phyloP scores from a whole-genome alignment of 805 yeast species.

The Candida ficus region DNA sequence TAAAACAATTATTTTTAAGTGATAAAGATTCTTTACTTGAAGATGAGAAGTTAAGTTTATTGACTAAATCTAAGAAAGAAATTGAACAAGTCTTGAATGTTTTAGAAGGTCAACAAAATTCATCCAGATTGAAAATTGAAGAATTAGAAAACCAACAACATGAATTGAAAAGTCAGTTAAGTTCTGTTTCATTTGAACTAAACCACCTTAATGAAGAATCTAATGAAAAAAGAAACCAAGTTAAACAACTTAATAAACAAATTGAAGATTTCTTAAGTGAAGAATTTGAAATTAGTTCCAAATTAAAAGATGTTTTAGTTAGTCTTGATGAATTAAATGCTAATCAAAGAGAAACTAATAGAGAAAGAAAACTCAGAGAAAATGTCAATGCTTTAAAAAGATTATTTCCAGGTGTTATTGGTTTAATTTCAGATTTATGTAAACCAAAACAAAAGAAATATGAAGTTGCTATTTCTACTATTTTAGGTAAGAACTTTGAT shows the following conservation, averaged over 20 bases:
- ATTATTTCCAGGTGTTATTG: conserved; percentile 80
- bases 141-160: conserved; percentile 29
- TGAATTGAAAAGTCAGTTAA: conserved; percentile 25
- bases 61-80: conserved; percentile 41
- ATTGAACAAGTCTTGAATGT: conserved; percentile 32
- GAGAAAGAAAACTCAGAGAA: conserved; percentile 67
- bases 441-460: conserved; percentile 70
- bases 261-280: conserved; percentile 35
- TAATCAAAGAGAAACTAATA: conserved; percentile 65
- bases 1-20: conserved; percentile 53
- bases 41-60: conserved; percentile 40
- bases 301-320: conserved; percentile 52
- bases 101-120: conserved; percentile 31
- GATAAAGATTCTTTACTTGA: conserved; percentile 57
- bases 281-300: conserved; percentile 59
- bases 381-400: conserved; percentile 65
- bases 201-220: conserved; percentile 31
- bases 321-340: conserved; percentile 72
- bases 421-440: conserved; percentile 74
- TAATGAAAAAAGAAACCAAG: conserved; percentile 33
- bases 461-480: conserved; percentile 68
- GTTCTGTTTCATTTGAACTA: conserved; percentile 19
- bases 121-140: conserved; percentile 31
- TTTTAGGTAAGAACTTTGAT: conserved; percentile 75
- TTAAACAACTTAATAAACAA: conserved; percentile 35